phyloP scores from a whole-genome alignment of 306 rosid genomes.

The Ziziphus jujuba region DNA sequence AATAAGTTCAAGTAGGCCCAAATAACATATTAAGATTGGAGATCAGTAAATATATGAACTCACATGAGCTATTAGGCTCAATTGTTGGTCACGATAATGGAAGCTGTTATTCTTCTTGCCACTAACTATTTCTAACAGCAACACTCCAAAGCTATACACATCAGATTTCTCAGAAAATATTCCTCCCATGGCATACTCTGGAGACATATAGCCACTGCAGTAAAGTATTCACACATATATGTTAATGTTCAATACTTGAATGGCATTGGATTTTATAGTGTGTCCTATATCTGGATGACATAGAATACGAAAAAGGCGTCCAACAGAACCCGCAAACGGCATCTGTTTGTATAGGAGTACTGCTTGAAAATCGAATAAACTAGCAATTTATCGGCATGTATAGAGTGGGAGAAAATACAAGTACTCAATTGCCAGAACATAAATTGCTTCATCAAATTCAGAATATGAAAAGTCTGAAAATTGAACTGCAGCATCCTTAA shows the following conservation, averaged over 20 bases:
- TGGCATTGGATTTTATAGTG: background rate
- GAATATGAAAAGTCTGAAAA: no score
- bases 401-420: no score
- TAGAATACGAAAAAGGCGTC: no score
- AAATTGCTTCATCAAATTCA: no score
- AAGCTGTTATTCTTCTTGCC: conserved; percentile 28
- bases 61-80: conserved; percentile 31
- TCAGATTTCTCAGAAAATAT: conserved; percentile 29
- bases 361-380: no score
- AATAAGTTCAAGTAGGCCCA: background rate
- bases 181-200: conserved; percentile 30
- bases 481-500: no score
- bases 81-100: conserved; percentile 5
- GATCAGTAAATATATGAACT: background rate
- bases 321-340: no score
- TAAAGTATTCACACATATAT: background rate
- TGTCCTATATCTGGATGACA: no score
- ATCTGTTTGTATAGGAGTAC: no score
- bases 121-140: conserved; percentile 32
- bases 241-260: background rate
- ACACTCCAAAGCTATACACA: conserved; percentile 33
- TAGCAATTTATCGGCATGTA: no score
- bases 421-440: no score
- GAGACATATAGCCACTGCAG: conserved; percentile 37
- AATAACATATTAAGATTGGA: background rate